Conservation (phyloP, 192 early-diverging fungal species). For the Podila horticola region DNA sequence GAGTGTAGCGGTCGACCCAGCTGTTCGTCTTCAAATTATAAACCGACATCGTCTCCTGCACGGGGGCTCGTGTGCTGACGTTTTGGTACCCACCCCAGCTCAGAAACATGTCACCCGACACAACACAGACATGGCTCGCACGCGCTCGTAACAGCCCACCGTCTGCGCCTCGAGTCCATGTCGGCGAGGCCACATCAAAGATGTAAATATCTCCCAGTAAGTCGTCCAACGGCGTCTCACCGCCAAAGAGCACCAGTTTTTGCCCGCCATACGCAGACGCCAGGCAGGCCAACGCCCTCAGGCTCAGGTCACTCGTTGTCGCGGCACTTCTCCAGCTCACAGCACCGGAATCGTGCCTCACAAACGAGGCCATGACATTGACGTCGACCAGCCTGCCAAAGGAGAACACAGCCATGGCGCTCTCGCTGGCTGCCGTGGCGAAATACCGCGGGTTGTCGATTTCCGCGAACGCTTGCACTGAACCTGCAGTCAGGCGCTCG, state of each 20-base stretch:
- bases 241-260: not conserved
- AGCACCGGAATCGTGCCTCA: not conserved
- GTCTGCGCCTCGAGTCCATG: not conserved
- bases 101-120: not conserved
- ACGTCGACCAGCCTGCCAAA: not conserved
- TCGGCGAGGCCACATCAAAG: not conserved
- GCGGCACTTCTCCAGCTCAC: not conserved
- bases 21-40: not conserved
- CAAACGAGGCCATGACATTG: not conserved
- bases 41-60: not conserved
- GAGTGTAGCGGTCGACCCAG: not conserved
- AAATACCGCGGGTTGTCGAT: not conserved
- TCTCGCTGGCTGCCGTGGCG: not conserved
- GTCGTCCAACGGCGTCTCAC: not conserved
- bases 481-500: too few species aligned
- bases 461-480: not conserved
- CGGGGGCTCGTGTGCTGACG: not conserved
- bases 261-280: not conserved
- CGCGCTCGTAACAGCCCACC: not conserved
- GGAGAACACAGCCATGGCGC: not conserved
- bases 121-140: not conserved
- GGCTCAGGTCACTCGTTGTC: not conserved
- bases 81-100: not conserved
- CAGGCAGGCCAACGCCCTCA: not conserved
- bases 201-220: not conserved